Conservation (phyloP, 129 eudicot species). For the Tagetes patula region DNA sequence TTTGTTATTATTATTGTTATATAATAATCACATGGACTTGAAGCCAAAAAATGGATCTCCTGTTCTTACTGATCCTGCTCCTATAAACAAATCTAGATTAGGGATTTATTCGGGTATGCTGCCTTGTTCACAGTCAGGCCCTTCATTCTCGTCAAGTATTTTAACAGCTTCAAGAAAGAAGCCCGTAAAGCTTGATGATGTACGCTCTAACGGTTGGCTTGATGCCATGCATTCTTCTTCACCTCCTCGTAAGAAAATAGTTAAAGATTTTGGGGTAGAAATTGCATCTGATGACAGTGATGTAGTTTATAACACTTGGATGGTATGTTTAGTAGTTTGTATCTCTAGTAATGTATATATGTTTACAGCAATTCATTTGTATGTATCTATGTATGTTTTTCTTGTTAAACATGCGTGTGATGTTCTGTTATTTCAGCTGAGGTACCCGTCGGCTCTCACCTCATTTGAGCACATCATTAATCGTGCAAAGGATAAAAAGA, state of each 20-base stretch:
- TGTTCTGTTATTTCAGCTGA: constrained; percentile 41
- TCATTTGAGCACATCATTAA: constrained; percentile 55
- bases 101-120: constrained; percentile 51
- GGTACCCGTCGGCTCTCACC: constrained; percentile 76
- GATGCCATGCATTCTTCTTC: constrained; percentile 93
- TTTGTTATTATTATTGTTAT: neutral
- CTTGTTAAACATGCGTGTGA: neutral
- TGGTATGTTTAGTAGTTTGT: constrained; percentile 44
- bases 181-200: constrained; percentile 73
- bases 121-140: constrained; percentile 60
- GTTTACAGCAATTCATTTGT: neutral
- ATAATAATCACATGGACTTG: constrained; percentile 49
- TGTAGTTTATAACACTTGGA: constrained; percentile 61
- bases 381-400: neutral
- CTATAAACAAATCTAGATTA: constrained; percentile 61
- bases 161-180: constrained; percentile 61
- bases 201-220: constrained; percentile 79
- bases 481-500: constrained; percentile 55
- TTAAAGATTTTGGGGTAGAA: constrained; percentile 53
- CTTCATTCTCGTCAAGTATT: constrained; percentile 46
- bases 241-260: constrained; percentile 72
- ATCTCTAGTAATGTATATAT: neutral
- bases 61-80: constrained; percentile 69
- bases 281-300: constrained; percentile 65
- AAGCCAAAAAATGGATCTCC: constrained; percentile 62